These are phyloP conservation scores for Maudiozyma serrabonitensis DNA, from an alignment of 805 yeast genomes.

Conservation along the genomic window DNA sequence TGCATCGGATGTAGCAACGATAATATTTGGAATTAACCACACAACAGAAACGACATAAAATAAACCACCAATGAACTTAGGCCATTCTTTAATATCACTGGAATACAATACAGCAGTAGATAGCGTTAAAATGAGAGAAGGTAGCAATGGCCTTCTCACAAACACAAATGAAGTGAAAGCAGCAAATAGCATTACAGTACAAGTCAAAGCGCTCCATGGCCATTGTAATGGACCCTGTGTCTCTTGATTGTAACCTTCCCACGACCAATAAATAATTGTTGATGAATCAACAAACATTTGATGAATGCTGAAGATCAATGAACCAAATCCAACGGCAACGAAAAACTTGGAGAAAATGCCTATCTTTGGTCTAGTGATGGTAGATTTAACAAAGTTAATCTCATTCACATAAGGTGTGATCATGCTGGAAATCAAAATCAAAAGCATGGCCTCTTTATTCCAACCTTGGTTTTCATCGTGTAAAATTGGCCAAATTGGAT, in stretches of 20 bases:
- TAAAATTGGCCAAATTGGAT: constrained; percentile 96
- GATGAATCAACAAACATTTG: constrained; percentile 78
- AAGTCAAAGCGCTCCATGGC: constrained; percentile 51
- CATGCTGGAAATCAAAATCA: constrained; percentile 44
- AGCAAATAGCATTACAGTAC: constrained; percentile 52
- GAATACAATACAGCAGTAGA: constrained; percentile 22
- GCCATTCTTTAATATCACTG: constrained; percentile 20
- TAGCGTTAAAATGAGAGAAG: constrained; percentile 20
- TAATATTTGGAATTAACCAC: constrained; percentile 53
- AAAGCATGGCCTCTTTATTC: constrained; percentile 51
- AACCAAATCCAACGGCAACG: constrained; percentile 60
- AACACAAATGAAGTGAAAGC: constrained; percentile 24
- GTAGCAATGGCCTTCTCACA: constrained; percentile 17
- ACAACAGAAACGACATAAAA: constrained; percentile 52
- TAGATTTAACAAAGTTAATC: constrained; percentile 13
- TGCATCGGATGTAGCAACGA: constrained; percentile 47
- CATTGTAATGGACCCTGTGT: constrained; percentile 81
- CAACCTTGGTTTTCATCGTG: constrained; percentile 77
- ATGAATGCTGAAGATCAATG: constrained; percentile 58
- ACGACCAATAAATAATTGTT: constrained; percentile 84
- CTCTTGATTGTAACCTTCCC: constrained; percentile 86
- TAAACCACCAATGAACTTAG: constrained; percentile 51
- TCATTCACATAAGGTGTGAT: constrained; percentile 40
- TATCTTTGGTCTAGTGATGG: constrained; percentile 7
- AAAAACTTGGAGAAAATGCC: constrained; percentile 11